Evolutionary conservation across 495 filamentous ascomycete species (phyloP).

Genomic region (Aspergillus sclerotiicarbonarius): DNA sequence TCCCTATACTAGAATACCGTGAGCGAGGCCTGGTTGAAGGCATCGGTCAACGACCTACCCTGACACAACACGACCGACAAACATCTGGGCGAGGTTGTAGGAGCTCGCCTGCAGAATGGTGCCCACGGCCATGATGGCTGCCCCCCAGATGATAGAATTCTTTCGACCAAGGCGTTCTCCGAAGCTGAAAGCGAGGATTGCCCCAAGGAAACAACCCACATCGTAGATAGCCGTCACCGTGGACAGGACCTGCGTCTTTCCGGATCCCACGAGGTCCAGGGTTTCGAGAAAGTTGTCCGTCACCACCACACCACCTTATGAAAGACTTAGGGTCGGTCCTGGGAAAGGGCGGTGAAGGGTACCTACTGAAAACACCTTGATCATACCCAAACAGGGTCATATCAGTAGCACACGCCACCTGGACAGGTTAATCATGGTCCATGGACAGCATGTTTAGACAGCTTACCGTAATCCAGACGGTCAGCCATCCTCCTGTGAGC

Average conservation of each 20-base stretch:
- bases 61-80: conserved; percentile 53
- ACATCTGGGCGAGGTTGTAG: conserved; percentile 54
- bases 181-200: conserved; percentile 44
- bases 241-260: conserved; percentile 3
- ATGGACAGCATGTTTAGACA: neutral
- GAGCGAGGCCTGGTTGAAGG: neutral
- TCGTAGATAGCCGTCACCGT: conserved; percentile 54
- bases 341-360: neutral
- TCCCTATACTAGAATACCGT: conserved; percentile 31
- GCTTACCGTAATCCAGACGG: neutral
- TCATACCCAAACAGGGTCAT: conserved; percentile 27
- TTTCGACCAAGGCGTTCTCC: conserved; percentile 54
- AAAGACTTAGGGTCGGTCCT: neutral
- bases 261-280: conserved; percentile 11
- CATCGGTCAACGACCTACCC: neutral
- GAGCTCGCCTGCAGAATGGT: conserved; percentile 55
- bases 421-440: neutral
- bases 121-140: conserved; percentile 53
- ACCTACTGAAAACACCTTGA: conserved; percentile 30
- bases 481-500: neutral
- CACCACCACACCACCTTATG: conserved; percentile 25
- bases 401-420: neutral
- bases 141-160: conserved; percentile 50
- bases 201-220: conserved; percentile 55
- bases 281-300: conserved; percentile 26